Evolutionary conservation across 176 grass and related monocot species (phyloP).

Genomic region (Tillandsia fasciculata): DNA sequence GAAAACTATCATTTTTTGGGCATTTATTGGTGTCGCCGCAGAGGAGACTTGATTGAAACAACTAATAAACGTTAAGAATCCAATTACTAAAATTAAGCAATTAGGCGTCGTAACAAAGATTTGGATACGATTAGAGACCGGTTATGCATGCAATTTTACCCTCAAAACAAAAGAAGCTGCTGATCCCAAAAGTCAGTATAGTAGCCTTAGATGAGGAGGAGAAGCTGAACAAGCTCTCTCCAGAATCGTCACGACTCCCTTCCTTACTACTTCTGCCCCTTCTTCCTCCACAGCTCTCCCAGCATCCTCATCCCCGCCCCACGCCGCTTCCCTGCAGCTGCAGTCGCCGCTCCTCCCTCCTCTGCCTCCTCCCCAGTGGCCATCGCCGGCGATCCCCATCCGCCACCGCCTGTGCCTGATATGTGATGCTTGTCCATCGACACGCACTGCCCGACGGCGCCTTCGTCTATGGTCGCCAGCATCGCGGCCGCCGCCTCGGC

Average conservation of each 20-base stretch:
- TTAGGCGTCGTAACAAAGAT: no score
- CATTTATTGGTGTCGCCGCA: no score
- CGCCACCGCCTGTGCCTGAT: constrained; percentile 1
- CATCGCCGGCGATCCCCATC: constrained; percentile 37
- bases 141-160: no score
- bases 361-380: constrained; percentile 47
- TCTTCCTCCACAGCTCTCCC: constrained; percentile 97
- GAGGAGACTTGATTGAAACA: neutral
- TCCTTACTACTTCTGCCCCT: constrained; percentile 34
- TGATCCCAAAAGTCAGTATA: no score
- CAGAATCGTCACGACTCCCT: neutral
- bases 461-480: constrained; percentile 12
- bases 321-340: constrained; percentile 47
- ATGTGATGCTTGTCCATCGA: constrained; percentile 19
- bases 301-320: constrained; percentile 70
- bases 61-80: neutral
- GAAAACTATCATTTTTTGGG: no score
- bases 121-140: no score
- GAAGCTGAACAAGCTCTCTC: neutral
- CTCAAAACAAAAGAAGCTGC: no score
- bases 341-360: constrained; percentile 21
- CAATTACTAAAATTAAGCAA: no score
- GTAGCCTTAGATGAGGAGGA: neutral
- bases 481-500: constrained; percentile 13
- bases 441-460: constrained; percentile 5